Conservation (phyloP, 2,329 filamentous ascomycete genomes). For the Xylaria sp. region DNA sequence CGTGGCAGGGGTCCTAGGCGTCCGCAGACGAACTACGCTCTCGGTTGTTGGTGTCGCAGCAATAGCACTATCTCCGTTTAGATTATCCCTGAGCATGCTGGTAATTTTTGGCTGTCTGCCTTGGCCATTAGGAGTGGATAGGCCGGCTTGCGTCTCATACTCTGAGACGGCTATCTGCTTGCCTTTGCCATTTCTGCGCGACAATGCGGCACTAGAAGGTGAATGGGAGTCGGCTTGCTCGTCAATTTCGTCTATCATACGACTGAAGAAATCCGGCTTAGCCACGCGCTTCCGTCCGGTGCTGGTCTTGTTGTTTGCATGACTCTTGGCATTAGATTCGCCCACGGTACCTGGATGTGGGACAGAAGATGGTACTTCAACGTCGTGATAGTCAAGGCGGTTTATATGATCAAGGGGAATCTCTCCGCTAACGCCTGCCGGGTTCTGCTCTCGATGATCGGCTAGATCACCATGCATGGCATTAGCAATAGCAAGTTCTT, state of each 20-base stretch:
- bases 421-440: background rate
- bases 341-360: constrained; percentile 21
- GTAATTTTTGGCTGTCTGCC: constrained; percentile 39
- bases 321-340: background rate
- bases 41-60: constrained; percentile 22
- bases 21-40: constrained; percentile 12
- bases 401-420: constrained; percentile 3
- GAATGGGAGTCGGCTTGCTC: constrained; percentile 31
- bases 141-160: constrained; percentile 23
- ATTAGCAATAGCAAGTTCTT: background rate
- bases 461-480: background rate
- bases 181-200: constrained; percentile 29
- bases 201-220: constrained; percentile 36
- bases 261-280: constrained; percentile 43
- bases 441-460: background rate
- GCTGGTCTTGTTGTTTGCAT: constrained; percentile 27
- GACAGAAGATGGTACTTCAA: constrained; percentile 38
- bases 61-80: constrained; percentile 6
- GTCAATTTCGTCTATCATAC: constrained; percentile 28
- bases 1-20: constrained; percentile 27
- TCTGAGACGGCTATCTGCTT: constrained; percentile 3
- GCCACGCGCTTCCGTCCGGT: constrained; percentile 43
- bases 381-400: constrained; percentile 14
- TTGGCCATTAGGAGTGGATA: constrained; percentile 32
- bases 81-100: constrained; percentile 35